Evolutionary conservation across 768 basidiomycete genomes (phyloP), one percentile per base, ranked within the genome.

Genomic region (Russula ochroleuca): DNA sequence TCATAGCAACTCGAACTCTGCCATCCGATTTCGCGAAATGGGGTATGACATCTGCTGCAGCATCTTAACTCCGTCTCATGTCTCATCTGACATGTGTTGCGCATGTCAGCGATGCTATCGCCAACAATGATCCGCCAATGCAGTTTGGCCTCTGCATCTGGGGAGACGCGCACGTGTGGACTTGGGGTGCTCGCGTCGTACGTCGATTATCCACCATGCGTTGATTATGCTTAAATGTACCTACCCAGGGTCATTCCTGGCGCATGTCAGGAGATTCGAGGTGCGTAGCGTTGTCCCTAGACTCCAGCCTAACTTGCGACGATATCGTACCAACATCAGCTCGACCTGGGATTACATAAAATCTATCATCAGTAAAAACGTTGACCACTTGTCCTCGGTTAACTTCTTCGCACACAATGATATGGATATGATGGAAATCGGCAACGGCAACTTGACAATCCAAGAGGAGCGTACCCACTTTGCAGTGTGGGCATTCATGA

Each of bases 401-500:
- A 73, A 79, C 57, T 84, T 83, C 67, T 77, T 71, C 45, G 74
- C 77, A 0, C 82, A 83, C 67, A 82, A 83, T 61, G 83, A 84
- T 62, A 83, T 83, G 82, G 82, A 83, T 69, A 83, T 83, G 82
- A 79, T 80, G 77, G 77, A 79, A 55, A 66, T 70, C 25, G 79
- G 82, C 38, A 84, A 84, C 65, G 83, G 83, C 4, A 73, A 70
- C 40, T 71, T 83, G 21, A 81, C 80, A 2, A 73, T 79, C 28
- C 69, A 79, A 62, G 82, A 84, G 65, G 74, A 83, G 50, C 77
- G 82, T 7, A 82, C 82, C 10, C 83, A 84, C 72, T 83, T 84
- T 61, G 81, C 82, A n/a, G 80, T 77, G 31, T 84, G 83, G 83
- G 74, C 73, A n/a, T 81, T 83, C 69, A 71, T 83, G 65, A 83